These are phyloP conservation scores for Phytopythium litorale DNA, from an alignment of 352 stramenopile species.

Conservation along the genomic window DNA sequence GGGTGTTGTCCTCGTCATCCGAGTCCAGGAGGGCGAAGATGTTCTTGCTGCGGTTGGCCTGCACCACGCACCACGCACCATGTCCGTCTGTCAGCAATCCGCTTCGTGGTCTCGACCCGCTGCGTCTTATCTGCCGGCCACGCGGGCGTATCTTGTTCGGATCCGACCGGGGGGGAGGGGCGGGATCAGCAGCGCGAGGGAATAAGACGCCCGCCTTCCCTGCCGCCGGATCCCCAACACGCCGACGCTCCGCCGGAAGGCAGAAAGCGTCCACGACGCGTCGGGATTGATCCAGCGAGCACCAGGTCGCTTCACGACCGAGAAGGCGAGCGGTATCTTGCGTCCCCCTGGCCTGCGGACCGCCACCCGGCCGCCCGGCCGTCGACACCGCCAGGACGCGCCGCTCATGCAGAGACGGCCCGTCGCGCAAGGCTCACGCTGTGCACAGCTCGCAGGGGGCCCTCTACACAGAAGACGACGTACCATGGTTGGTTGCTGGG, in stretches of 20 bases:
- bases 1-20: conserved; percentile 66
- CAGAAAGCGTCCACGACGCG: not conserved
- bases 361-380: no score
- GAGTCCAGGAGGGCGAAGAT: conserved; percentile 74
- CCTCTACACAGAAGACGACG: conserved; percentile 7
- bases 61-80: not conserved
- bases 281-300: not conserved
- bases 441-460: no score
- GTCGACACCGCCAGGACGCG: no score
- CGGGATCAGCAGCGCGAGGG: no score
- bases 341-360: not conserved
- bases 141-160: no score
- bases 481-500: conserved; percentile 36
- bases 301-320: not conserved
- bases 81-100: not conserved
- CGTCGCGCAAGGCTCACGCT: not conserved
- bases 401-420: not conserved
- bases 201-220: no score
- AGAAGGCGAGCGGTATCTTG: not conserved
- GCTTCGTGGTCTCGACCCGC: no score
- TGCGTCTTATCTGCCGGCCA: not conserved
- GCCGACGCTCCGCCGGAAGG: not conserved
- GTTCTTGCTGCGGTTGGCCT: conserved; percentile 58
- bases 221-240: not conserved
- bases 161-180: no score